Conservation (phyloP, 306 rosid species). For the Astragalus membranaceus region DNA sequence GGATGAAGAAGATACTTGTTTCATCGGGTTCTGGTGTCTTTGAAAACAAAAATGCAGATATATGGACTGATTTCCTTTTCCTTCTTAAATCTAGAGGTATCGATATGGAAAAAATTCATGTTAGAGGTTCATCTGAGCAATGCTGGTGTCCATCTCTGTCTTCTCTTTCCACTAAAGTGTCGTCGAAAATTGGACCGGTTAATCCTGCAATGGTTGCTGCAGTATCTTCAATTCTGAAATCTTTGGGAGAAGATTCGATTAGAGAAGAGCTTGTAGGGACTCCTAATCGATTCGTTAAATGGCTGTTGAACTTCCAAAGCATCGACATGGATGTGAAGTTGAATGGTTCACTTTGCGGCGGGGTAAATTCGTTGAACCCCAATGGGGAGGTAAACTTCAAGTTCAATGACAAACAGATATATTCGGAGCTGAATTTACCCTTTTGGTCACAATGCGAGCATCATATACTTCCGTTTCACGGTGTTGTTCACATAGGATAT, state of each 20-base stretch:
- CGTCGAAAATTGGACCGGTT: constrained; percentile 34
- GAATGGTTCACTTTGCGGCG: constrained; percentile 37
- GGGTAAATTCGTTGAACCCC: constrained; percentile 23
- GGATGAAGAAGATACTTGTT: constrained; percentile 46
- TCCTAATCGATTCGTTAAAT: constrained; percentile 68
- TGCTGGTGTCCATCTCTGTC: constrained; percentile 72
- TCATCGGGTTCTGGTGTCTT: constrained; percentile 77
- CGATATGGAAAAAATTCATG: constrained; percentile 21
- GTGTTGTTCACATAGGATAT: constrained; percentile 81
- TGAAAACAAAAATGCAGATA: constrained; percentile 38
- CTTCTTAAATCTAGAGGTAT: constrained; percentile 64
- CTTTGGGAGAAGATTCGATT: constrained; percentile 82
- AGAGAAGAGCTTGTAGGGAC: constrained; percentile 79
- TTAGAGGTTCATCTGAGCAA: constrained; percentile 29
- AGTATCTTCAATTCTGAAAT: constrained; percentile 63
- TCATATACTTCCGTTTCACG: constrained; percentile 86
- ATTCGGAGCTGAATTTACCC: constrained; percentile 56
- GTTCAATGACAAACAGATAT: constrained; percentile 37
- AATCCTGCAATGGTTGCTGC: constrained; percentile 56
- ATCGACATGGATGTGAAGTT: constrained; percentile 60
- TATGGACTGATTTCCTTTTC: constrained; percentile 62
- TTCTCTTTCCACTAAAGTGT: constrained; percentile 31
- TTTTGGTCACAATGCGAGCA: constrained; percentile 93
- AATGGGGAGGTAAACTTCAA: constrained; percentile 27
- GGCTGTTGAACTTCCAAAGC: constrained; percentile 73